A percentile compares a stretch with the other conserved stretches of the same genome.
These are phyloP conservation scores for Alternaria alternata DNA, from an alignment of 2,329 filamentous ascomycete species.

Conservation along the genomic window DNA sequence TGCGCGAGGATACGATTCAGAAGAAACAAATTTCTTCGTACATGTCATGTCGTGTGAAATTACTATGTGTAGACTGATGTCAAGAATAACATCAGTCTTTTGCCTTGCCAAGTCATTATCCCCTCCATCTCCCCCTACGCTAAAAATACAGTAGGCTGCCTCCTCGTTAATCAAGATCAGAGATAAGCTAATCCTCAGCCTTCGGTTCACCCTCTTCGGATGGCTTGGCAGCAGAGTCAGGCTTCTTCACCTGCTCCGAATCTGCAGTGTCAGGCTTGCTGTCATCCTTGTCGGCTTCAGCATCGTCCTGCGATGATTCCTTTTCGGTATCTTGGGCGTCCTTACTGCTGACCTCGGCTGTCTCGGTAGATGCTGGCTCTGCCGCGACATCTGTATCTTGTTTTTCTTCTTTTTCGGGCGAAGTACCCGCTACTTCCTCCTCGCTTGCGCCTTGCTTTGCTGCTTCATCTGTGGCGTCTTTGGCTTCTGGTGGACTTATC, in stretches of 20 bases:
- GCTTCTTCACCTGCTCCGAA: conserved; percentile 28
- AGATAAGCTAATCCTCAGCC: conserved; percentile 8
- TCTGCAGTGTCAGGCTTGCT: conserved; percentile 4
- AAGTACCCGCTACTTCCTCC: conserved; percentile 20
- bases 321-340: conserved; percentile 4
- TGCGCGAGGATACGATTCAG: neutral
- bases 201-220: conserved; percentile 19
- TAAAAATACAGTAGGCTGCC: conserved; percentile 8
- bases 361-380: conserved; percentile 12
- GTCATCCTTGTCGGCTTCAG: conserved; percentile 5
- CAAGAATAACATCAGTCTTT: neutral
- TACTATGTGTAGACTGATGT: conserved; percentile 4
- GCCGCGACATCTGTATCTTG: conserved; percentile 9
- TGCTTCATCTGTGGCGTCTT: conserved; percentile 18
- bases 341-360: conserved; percentile 6
- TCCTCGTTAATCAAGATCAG: neutral
- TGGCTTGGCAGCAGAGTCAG: conserved; percentile 11
- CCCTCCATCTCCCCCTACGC: neutral
- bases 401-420: conserved; percentile 19
- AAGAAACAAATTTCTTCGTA: neutral
- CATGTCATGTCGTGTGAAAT: neutral
- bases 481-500: conserved; percentile 16
- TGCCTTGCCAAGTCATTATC: conserved; percentile 1
- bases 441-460: conserved; percentile 32
- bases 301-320: conserved; percentile 10